These are phyloP conservation scores for Saccharomycopsis malanga DNA, from an alignment of 805 yeast genomes.

Conservation along the genomic window DNA sequence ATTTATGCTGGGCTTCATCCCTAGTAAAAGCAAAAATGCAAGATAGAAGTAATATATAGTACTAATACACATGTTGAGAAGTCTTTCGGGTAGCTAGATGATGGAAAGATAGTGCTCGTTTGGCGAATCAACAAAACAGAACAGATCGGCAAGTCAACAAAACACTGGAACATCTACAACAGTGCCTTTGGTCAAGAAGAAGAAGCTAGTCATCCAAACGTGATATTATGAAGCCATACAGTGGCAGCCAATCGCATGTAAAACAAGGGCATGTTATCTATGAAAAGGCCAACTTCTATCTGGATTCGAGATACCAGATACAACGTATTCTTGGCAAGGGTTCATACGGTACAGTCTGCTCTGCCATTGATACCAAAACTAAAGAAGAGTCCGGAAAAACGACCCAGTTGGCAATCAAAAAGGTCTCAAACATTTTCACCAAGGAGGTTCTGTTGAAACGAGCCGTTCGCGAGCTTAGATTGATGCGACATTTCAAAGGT, in stretches of 20 bases:
- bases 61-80: too few relatives aligned
- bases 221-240: neutral
- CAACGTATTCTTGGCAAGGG: conserved; percentile 67
- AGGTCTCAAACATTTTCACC: conserved; percentile 62
- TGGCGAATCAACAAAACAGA: too few relatives aligned
- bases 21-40: too few relatives aligned
- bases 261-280: conserved; percentile 29
- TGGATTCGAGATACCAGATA: conserved; percentile 55
- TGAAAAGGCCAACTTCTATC: conserved; percentile 52
- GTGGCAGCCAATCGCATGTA: neutral
- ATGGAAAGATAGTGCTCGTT: too few relatives aligned
- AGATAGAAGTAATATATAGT: too few relatives aligned
- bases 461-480: conserved; percentile 75
- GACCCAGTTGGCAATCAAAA: conserved; percentile 64
- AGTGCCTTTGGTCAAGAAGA: too few relatives aligned
- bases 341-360: conserved; percentile 79
- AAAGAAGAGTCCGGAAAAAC: conserved; percentile 19
- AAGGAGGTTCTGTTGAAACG: conserved; percentile 64
- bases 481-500: conserved; percentile 79
- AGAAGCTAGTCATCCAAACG: too few relatives aligned
- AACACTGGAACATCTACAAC: too few relatives aligned
- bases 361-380: conserved; percentile 47
- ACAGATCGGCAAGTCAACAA: too few relatives aligned
- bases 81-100: too few relatives aligned
- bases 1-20: too few relatives aligned